phyloP scores from a whole-genome alignment of 1,284 basidiomycete species.

The Hemileia vastatrix region DNA sequence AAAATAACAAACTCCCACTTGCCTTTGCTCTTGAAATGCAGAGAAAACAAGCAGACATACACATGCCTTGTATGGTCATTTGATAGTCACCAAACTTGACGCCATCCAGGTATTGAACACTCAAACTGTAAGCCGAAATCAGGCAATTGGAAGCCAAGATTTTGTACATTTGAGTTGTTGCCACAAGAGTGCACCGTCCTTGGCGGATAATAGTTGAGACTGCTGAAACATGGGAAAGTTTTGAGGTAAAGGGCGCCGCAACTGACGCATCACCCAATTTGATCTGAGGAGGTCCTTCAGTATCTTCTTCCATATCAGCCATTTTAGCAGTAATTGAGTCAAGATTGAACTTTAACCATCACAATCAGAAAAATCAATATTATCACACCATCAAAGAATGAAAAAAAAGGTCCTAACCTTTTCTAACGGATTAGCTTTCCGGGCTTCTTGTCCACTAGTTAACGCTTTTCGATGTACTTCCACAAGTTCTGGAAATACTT shows the following conservation, averaged over 20 bases:
- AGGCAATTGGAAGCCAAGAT: constrained; percentile 90
- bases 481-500: constrained; percentile 78
- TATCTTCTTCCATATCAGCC: constrained; percentile 81
- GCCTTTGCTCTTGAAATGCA: constrained; percentile 95
- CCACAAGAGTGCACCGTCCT: constrained; percentile 89
- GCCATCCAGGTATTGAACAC: constrained; percentile 89
- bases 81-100: constrained; percentile 93
- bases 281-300: constrained; percentile 79
- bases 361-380: constrained; percentile 26
- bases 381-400: background rate
- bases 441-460: constrained; percentile 55
- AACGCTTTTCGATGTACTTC: constrained; percentile 71
- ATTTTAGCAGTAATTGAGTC: constrained; percentile 75
- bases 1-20: constrained; percentile 35
- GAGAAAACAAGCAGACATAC: constrained; percentile 94
- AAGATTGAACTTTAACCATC: constrained; percentile 63
- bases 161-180: constrained; percentile 98
- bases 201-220: constrained; percentile 92
- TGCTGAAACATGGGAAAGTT: constrained; percentile 85
- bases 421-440: constrained; percentile 75
- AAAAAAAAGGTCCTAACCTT: constrained; percentile 52
- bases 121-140: constrained; percentile 88
- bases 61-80: constrained; percentile 51
- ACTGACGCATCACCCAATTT: constrained; percentile 94
- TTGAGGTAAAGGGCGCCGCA: constrained; percentile 91